phyloP scores from a whole-genome alignment of 2,329 filamentous ascomycete species.

The Alternaria sp. region DNA sequence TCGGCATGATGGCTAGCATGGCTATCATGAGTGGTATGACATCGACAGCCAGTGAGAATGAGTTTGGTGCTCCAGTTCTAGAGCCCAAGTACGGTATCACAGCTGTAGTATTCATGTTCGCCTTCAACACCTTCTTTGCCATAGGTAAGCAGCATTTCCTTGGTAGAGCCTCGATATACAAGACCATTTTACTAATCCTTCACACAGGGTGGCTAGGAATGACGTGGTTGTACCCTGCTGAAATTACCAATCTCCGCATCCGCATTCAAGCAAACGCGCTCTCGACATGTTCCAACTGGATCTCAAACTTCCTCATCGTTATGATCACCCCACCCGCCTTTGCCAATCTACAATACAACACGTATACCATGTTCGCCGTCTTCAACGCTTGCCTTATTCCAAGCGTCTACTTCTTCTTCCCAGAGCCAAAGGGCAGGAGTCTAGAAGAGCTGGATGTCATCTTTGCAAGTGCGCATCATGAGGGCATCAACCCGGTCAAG shows the following conservation, averaged over 20 bases:
- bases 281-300: slow-evolving; percentile 17
- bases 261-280: slow-evolving; percentile 75
- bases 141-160: slow-evolving; percentile 49
- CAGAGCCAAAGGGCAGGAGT: slow-evolving; percentile 58
- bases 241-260: slow-evolving; percentile 75
- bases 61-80: slow-evolving; percentile 32
- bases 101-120: slow-evolving; percentile 73
- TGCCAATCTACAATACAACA: slow-evolving; percentile 59
- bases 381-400: slow-evolving; percentile 62
- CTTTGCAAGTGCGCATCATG: slow-evolving; percentile 43
- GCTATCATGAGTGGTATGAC: slow-evolving; percentile 52
- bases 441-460: slow-evolving; percentile 60
- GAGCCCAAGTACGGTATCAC: slow-evolving; percentile 58
- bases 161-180: neutral
- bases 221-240: slow-evolving; percentile 69
- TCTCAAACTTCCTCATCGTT: slow-evolving; percentile 66
- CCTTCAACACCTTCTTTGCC: slow-evolving; percentile 72
- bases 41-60: slow-evolving; percentile 14
- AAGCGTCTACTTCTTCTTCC: slow-evolving; percentile 65
- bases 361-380: slow-evolving; percentile 62
- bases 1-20: slow-evolving; percentile 54
- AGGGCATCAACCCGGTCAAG: slow-evolving; percentile 13
- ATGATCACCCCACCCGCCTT: slow-evolving; percentile 70
- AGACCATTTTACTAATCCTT: neutral
- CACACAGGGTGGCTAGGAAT: slow-evolving; percentile 60